Conservation (phyloP, 140 eudicot genomes). For the Eryngium alpinum region DNA sequence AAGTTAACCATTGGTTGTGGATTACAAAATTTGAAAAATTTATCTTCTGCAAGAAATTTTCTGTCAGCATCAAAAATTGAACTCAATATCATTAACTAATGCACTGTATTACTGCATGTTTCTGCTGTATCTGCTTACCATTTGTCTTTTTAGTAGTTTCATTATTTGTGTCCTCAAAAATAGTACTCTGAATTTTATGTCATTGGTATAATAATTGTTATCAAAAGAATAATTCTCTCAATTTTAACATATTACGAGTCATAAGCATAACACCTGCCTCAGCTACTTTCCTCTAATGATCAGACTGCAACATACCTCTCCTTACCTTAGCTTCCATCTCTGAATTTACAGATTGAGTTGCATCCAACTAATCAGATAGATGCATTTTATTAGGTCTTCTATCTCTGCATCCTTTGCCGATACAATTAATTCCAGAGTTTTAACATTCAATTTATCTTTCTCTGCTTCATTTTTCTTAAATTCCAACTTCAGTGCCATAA, state of each 20-base stretch:
- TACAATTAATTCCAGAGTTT: constrained; percentile 43
- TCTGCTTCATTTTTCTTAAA: constrained; percentile 32
- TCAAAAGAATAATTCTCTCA: too few species aligned
- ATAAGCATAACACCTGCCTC: constrained; percentile 95
- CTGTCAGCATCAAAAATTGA: too few species aligned
- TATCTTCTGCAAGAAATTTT: too few species aligned
- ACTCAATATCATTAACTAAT: too few species aligned
- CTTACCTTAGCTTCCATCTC: constrained; percentile 86
- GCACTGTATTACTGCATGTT: too few species aligned
- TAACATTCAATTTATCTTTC: constrained; percentile 35
- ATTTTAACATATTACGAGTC: too few species aligned
- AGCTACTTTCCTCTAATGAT: constrained; percentile 98
- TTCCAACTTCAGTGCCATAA: constrained; percentile 45
- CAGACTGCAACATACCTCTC: constrained; percentile 77
- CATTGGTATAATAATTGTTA: too few species aligned
- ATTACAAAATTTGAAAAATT: too few species aligned
- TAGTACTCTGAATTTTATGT: too few species aligned
- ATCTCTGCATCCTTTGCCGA: constrained; percentile 53
- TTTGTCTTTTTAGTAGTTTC: too few species aligned
- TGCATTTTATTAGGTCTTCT: constrained; percentile 62
- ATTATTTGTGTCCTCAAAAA: too few species aligned
- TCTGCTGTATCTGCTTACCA: too few species aligned
- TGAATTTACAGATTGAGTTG: constrained; percentile 70
- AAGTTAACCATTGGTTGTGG: constrained; percentile 1
- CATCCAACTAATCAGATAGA: constrained; percentile 53